These are phyloP conservation scores for Tilletia caries DNA, from an alignment of 1,284 basidiomycete genomes.

Conservation along the genomic window DNA sequence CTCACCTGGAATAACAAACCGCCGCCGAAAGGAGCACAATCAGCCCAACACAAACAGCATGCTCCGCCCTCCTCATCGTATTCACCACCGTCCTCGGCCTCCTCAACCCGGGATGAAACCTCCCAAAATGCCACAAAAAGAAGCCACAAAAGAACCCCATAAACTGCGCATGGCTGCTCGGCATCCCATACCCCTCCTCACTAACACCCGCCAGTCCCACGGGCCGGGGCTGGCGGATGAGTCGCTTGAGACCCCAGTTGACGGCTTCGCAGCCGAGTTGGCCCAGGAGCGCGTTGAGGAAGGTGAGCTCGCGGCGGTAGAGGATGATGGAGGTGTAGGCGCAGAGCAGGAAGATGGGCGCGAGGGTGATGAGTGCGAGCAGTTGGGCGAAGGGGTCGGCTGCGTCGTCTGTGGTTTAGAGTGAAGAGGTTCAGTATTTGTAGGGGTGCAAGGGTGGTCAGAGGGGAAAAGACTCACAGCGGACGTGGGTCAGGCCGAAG, in stretches of 20 bases:
- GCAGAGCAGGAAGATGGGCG: conserved; percentile 47
- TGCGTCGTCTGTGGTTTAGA: conserved; percentile 30
- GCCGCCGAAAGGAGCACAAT: conserved; percentile 62
- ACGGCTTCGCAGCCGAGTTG: conserved; percentile 71
- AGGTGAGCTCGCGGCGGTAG: conserved; percentile 71
- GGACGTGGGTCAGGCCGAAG: conserved; percentile 47
- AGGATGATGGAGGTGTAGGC: conserved; percentile 73
- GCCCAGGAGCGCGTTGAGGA: conserved; percentile 77
- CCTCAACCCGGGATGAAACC: conserved; percentile 66
- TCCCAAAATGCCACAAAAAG: conserved; percentile 68
- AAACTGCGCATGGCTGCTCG: conserved; percentile 81
- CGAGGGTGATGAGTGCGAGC: conserved; percentile 44
- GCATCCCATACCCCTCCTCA: conserved; percentile 73
- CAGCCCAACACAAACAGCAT: conserved; percentile 58
- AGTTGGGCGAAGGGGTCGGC: conserved; percentile 34
- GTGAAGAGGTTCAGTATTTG: background rate
- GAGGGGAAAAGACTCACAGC: conserved; percentile 26
- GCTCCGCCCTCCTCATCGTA: conserved; percentile 33
- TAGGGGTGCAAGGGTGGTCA: background rate
- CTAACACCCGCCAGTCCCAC: conserved; percentile 62
- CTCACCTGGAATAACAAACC: conserved; percentile 71
- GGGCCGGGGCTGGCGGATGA: conserved; percentile 69
- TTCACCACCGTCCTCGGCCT: conserved; percentile 38
- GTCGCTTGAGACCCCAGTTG: conserved; percentile 69
- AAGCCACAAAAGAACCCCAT: conserved; percentile 81